Evolutionary conservation across 2,329 filamentous ascomycete genomes (phyloP), one percentile per base, ranked within the genome.

Genomic region (Didymella sp.): DNA sequence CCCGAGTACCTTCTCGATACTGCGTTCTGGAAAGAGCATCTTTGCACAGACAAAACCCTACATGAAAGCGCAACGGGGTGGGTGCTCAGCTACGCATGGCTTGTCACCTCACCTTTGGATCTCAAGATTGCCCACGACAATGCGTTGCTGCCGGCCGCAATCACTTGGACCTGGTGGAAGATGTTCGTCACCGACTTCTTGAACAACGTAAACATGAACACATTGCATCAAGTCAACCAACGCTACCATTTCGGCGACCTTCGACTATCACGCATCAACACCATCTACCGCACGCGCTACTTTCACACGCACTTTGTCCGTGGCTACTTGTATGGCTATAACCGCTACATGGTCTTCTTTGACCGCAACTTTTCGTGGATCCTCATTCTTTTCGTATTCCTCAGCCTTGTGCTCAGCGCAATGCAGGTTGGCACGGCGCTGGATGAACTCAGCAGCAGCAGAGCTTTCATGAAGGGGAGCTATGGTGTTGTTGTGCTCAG

Each of bases 251-350:
- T 73, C 46, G 74, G 74, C 13, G 74, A 76, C 40, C 51, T 76
- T 28, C 62, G 73, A 0, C 60, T 76, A 1, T 69, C 72, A 0
- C 62, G 75, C 12, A 71, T 77, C 46, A 77, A 77, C 46, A 61
- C 65, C 9, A 74, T 72, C 22, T 77, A 76, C 52, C 68, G 75
- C 25, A 68, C 60, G 4, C 67, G 72, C 21, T 74, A 67, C 61
- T 61, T 69, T 27, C 49, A 44, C 35, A 72, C 69, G 25, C 69
- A 76, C 48, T 77, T 76, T 35, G 72, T 77, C 1, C 71, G 74
- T 17, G 75, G 75, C 3, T 77, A 77, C 43, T 49, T 77, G 12
- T 77, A 76, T 46, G 72, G 72, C 2, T 76, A 77, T 58, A 76
- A 76, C 35, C 72, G 73, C 55, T 77, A 77, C 49, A 72, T 69